Percentiles rank a stretch among this genome's conserved stretches.
Conservation (phyloP, 228 moss, liverwort and hornwort genomes). For the Sphagnum fallax region DNA sequence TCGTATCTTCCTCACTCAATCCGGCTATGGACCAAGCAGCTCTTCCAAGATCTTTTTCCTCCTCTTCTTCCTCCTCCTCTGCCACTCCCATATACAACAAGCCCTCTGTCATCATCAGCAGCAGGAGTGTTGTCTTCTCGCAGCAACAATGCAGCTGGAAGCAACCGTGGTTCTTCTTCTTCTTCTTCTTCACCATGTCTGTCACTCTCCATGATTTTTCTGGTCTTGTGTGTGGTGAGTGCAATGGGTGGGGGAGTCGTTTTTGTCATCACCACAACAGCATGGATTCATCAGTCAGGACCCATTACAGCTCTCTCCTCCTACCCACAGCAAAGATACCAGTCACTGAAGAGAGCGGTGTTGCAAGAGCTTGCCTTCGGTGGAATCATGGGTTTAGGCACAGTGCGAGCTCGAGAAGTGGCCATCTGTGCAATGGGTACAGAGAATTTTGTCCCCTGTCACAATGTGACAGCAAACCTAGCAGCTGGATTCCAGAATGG, state of each 20-base stretch:
- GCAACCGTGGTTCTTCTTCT: not conserved
- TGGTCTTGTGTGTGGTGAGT: conserved; percentile 20
- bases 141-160: conserved; percentile 3
- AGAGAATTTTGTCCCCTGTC: conserved; percentile 41
- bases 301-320: conserved; percentile 13
- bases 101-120: not conserved
- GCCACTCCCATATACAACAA: not conserved
- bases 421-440: conserved; percentile 17
- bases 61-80: conserved; percentile 7
- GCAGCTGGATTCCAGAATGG: conserved; percentile 23
- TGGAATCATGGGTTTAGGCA: conserved; percentile 36
- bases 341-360: conserved; percentile 21
- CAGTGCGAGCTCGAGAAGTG: conserved; percentile 23
- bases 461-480: conserved; percentile 23
- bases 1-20: conserved; percentile 32
- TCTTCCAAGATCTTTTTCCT: conserved; percentile 13
- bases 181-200: not conserved
- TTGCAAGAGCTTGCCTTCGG: conserved; percentile 34
- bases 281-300: conserved; percentile 7
- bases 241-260: not conserved
- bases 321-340: conserved; percentile 17
- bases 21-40: conserved; percentile 35
- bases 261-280: conserved; percentile 8
- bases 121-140: conserved; percentile 1
- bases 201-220: conserved; percentile 1